These are phyloP conservation scores for Jatropha multifida DNA, from an alignment of 441 rosid species.

Conservation along the genomic window DNA sequence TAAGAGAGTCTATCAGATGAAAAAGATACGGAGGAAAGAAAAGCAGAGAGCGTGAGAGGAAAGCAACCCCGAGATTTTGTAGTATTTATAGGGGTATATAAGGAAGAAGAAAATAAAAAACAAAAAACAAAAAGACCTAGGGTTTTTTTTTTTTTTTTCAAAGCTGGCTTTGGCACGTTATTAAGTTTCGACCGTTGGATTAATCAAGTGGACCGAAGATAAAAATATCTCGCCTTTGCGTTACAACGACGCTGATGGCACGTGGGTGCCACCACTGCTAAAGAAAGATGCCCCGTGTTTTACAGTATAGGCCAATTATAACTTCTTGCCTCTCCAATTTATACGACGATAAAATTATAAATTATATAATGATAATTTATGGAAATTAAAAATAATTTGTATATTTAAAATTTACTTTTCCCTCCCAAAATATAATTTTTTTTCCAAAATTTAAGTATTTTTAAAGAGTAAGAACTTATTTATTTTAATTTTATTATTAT, in stretches of 20 bases:
- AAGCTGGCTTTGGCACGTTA: neutral
- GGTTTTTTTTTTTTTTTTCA: slow-evolving; percentile 5
- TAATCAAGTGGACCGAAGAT: neutral
- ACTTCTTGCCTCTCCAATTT: neutral
- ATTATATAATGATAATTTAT: too few relatives aligned
- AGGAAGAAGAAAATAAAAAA: neutral
- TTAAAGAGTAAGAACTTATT: too few relatives aligned
- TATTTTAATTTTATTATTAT: too few relatives aligned
- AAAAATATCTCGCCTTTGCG: slow-evolving; percentile 10
- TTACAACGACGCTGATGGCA: slow-evolving; percentile 3
- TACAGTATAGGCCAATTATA: neutral
- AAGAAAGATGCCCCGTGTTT: neutral
- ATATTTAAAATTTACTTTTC: too few relatives aligned
- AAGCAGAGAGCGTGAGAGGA: neutral
- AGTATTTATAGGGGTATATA: slow-evolving; percentile 21
- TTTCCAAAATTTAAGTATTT: too few relatives aligned
- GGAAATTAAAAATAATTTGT: too few relatives aligned
- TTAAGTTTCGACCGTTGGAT: slow-evolving; percentile 20
- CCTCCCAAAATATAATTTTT: too few relatives aligned
- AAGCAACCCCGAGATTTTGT: neutral
- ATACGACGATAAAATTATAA: too few relatives aligned
- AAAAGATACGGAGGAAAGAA: neutral
- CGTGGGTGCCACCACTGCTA: slow-evolving; percentile 12
- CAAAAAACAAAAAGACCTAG: slow-evolving; percentile 6
- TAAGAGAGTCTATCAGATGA: neutral